A percentile compares a stretch with the other conserved stretches of the same genome.
These are phyloP conservation scores for Alternaria sp. DNA, from an alignment of 2,329 filamentous ascomycete genomes.

Conservation along the genomic window DNA sequence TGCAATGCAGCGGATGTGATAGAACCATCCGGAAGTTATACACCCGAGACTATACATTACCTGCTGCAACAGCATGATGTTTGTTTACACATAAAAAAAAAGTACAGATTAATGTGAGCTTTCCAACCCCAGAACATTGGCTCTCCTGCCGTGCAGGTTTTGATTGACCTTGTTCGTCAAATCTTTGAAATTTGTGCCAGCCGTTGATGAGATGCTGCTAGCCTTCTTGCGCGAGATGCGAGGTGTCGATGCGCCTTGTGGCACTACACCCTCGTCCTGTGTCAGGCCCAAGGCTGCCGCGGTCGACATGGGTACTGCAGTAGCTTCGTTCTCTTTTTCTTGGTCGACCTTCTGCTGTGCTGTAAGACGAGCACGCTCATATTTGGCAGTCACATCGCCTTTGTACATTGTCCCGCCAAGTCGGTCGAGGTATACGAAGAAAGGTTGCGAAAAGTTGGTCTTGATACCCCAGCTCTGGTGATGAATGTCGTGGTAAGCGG, in stretches of 20 bases:
- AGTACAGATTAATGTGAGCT: constrained; percentile 44
- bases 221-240: constrained; percentile 53
- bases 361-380: constrained; percentile 62
- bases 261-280: constrained; percentile 31
- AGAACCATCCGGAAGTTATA: constrained; percentile 16
- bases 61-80: constrained; percentile 24
- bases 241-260: constrained; percentile 43
- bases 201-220: constrained; percentile 45
- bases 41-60: constrained; percentile 45
- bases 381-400: constrained; percentile 65
- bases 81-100: constrained; percentile 15
- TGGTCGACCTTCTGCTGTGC: constrained; percentile 65
- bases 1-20: constrained; percentile 33
- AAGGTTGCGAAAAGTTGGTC: constrained; percentile 88
- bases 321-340: constrained; percentile 48
- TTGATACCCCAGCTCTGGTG: constrained; percentile 99
- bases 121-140: constrained; percentile 55
- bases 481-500: constrained; percentile 96
- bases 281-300: constrained; percentile 23
- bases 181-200: constrained; percentile 53
- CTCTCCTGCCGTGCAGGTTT: constrained; percentile 54
- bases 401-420: constrained; percentile 83
- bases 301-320: constrained; percentile 16
- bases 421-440: constrained; percentile 95
- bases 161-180: constrained; percentile 55